Conservation (phyloP, 305 asterid genomes). For the Fraxinus latifolia region DNA sequence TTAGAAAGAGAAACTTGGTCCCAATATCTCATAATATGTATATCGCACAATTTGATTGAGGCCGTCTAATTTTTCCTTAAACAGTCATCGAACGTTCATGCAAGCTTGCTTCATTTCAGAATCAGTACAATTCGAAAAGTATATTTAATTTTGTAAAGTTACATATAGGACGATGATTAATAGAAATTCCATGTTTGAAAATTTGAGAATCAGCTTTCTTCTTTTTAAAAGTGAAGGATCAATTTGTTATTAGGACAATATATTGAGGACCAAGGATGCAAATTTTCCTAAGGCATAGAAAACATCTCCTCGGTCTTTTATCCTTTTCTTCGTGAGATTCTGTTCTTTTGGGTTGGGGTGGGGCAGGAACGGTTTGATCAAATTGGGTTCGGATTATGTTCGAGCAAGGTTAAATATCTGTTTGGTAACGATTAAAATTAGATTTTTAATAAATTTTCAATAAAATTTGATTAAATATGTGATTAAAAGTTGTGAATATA, state of each 20-base stretch:
- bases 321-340: not conserved
- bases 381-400: too few relatives aligned
- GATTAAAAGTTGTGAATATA: too few relatives aligned
- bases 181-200: not conserved
- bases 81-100: not conserved
- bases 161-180: not conserved
- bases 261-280: not conserved
- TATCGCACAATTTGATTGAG: not conserved
- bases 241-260: not conserved
- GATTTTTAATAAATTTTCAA: not conserved
- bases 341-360: not conserved
- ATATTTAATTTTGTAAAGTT: not conserved
- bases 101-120: not conserved
- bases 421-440: too few relatives aligned
- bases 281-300: not conserved
- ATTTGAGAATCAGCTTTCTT: not conserved
- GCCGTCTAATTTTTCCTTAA: not conserved
- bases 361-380: not conserved
- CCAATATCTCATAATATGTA: not conserved
- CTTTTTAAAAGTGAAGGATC: not conserved
- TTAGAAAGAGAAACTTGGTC: not conserved
- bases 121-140: not conserved
- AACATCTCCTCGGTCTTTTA: not conserved
- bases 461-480: not conserved
- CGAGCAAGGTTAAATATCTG: too few relatives aligned